phyloP scores from a whole-genome alignment of 306 rosid genomes.

The Acacia acuminata region DNA sequence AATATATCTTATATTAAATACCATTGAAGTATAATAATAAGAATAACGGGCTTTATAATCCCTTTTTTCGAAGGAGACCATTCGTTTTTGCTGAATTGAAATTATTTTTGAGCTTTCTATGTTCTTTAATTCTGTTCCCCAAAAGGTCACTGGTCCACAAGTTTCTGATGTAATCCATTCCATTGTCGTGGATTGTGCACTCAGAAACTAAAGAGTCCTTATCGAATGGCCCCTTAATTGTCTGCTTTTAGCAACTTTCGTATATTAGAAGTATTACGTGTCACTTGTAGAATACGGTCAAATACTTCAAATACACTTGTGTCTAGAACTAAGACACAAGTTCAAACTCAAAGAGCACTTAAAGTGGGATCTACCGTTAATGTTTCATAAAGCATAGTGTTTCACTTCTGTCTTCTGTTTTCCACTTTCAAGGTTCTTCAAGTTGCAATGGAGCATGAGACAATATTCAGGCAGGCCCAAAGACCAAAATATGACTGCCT shows the following conservation, averaged over 20 bases:
- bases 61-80: background rate
- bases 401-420: constrained; percentile 31
- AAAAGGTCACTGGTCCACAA: constrained; percentile 40
- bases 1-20: background rate
- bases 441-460: constrained; percentile 66
- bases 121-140: constrained; percentile 27
- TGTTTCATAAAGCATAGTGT: constrained; percentile 29
- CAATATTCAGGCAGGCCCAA: constrained; percentile 60
- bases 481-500: constrained; percentile 88
- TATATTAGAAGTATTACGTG: constrained; percentile 11
- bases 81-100: constrained; percentile 35
- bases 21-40: background rate
- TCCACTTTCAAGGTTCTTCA: constrained; percentile 27
- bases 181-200: constrained; percentile 55
- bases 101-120: constrained; percentile 22
- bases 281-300: no score
- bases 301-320: no score
- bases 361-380: background rate
- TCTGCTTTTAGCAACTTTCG: constrained; percentile 34
- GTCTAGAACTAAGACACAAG: no score
- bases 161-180: constrained; percentile 28
- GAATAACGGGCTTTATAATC: background rate
- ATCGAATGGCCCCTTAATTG: constrained; percentile 34
- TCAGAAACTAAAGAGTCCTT: constrained; percentile 48
- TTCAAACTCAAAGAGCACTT: no score